A percentile compares a stretch with the other conserved stretches of the same genome.
Conservation (phyloP, 2,329 filamentous ascomycete species). For the Calonectria henricotiae region DNA sequence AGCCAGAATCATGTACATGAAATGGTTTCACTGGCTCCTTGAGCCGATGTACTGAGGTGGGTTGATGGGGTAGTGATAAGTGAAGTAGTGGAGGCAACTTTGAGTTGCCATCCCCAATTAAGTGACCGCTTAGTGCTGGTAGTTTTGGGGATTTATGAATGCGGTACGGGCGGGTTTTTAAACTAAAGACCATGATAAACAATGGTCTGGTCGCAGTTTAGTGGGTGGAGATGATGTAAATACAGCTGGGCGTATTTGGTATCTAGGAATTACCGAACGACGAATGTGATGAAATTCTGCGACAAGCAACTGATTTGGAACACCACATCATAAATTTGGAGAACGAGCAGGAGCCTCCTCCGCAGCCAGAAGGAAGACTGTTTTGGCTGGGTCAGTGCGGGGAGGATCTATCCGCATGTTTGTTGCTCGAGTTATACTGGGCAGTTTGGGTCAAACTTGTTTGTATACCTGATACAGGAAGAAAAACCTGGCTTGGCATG, state of each 20-base stretch:
- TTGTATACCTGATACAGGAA: slow-evolving; percentile 3
- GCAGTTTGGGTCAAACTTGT: not conserved
- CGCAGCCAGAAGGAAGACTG: not conserved
- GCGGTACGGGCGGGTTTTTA: no score
- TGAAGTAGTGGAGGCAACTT: not conserved
- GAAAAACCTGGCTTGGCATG: not conserved
- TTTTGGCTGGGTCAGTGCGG: slow-evolving; percentile 2
- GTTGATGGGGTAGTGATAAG: no score
- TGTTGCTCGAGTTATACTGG: not conserved
- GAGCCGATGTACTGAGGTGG: not conserved
- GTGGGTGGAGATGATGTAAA: slow-evolving; percentile 3
- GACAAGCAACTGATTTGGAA: not conserved
- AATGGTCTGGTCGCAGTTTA: slow-evolving; percentile 3
- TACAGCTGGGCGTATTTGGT: not conserved
- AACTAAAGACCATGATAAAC: not conserved
- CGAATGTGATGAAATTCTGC: not conserved
- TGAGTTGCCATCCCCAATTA: not conserved
- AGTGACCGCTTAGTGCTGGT: not conserved
- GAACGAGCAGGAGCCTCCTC: not conserved
- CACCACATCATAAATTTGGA: not conserved
- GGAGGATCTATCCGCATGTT: not conserved
- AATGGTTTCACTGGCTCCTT: not conserved
- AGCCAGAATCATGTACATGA: not conserved
- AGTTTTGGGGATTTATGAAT: not conserved
- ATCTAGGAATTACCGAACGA: not conserved